Evolutionary conservation across 2,329 filamentous ascomycete species (phyloP).

Genomic region (Sporothrix globosa): DNA sequence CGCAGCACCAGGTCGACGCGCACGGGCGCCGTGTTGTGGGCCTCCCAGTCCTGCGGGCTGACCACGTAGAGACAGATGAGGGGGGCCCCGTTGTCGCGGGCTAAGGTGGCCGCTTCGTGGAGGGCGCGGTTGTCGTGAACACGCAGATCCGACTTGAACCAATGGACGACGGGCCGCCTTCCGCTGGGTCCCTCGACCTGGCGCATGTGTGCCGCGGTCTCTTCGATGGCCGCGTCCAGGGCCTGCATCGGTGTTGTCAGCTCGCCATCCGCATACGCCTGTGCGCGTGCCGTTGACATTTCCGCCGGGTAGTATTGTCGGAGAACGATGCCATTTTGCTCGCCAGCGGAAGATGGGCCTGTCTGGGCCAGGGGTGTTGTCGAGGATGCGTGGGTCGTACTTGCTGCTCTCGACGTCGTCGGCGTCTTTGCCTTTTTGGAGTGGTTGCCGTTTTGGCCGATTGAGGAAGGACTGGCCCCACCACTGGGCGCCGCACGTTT

Average conservation of each 20-base stretch:
- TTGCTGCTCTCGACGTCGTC: neutral
- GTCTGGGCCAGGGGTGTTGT: conserved; percentile 46
- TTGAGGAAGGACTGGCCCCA: neutral
- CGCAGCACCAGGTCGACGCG: conserved; percentile 82
- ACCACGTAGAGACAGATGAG: conserved; percentile 77
- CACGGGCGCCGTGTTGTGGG: conserved; percentile 72
- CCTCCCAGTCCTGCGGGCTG: conserved; percentile 82
- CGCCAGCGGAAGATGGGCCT: conserved; percentile 53
- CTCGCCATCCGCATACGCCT: conserved; percentile 70
- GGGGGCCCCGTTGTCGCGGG: conserved; percentile 53
- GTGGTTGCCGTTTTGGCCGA: neutral
- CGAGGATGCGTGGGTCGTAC: neutral
- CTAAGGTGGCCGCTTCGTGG: conserved; percentile 63
- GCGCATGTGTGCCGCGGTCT: conserved; percentile 60
- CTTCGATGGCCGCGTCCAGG: conserved; percentile 62
- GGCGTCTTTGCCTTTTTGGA: conserved; percentile 16
- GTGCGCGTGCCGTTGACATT: conserved; percentile 79
- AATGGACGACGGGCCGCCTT: conserved; percentile 71
- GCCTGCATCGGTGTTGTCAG: conserved; percentile 74
- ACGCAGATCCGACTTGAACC: conserved; percentile 86
- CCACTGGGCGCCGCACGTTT: conserved; percentile 13
- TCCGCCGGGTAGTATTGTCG: conserved; percentile 82
- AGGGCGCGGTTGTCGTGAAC: conserved; percentile 73
- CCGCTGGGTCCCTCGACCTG: conserved; percentile 55
- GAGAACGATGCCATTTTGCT: conserved; percentile 65